These are phyloP conservation scores for Eucalyptus globulus DNA, from an alignment of 345 rosid genomes.

Conservation along the genomic window DNA sequence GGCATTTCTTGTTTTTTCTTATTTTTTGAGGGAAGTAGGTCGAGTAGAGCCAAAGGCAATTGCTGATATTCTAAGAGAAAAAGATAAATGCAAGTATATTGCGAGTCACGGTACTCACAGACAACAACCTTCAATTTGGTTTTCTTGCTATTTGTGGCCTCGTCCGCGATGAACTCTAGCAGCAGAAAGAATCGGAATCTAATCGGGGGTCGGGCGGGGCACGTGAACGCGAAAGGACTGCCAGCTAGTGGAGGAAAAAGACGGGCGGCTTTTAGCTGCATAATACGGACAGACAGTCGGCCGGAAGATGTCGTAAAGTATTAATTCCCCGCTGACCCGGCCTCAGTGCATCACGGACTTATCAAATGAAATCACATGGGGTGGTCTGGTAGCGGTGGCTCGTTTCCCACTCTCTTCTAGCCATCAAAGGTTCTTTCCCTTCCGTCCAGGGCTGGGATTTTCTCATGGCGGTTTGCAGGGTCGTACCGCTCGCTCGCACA, in stretches of 20 bases:
- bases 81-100: not conserved
- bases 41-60: not conserved
- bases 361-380: not conserved
- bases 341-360: not conserved
- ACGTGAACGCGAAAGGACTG: not conserved
- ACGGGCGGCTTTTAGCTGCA: not conserved
- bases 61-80: not conserved
- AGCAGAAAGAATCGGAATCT: not conserved
- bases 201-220: not conserved
- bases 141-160: not conserved
- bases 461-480: not conserved
- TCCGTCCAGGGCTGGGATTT: not conserved
- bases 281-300: not conserved
- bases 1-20: no score
- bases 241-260: not conserved
- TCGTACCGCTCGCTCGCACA: no score
- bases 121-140: not conserved
- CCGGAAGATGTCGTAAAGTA: not conserved
- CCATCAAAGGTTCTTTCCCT: not conserved
- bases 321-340: not conserved
- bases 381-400: not conserved
- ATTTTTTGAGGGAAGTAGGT: not conserved
- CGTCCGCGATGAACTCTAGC: not conserved
- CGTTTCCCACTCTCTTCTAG: not conserved
- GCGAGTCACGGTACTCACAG: not conserved